Conservation (phyloP, 257 asterid species). For the Solanum peruvianum region DNA sequence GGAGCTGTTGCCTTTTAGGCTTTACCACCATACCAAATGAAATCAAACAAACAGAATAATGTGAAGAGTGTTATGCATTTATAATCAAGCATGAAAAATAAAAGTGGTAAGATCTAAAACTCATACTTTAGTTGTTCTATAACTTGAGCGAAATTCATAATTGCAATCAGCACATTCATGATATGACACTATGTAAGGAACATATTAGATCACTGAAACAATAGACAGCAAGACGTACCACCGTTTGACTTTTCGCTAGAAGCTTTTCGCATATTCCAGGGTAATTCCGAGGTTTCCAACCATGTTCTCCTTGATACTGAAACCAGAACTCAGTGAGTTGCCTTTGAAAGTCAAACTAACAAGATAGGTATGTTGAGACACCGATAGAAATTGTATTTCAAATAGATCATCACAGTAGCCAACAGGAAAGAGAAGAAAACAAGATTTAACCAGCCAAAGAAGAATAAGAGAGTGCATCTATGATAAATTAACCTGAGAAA, state of each 20-base stretch:
- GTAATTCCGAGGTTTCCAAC: conserved; percentile 77
- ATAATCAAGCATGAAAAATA: not conserved
- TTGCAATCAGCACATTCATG: not conserved
- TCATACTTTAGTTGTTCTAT: not conserved
- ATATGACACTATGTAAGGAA: not conserved
- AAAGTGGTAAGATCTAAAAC: not conserved
- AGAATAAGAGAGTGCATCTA: not conserved
- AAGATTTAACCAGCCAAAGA: not conserved
- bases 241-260: conserved; percentile 86
- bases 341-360: not conserved
- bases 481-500: conserved; percentile 64
- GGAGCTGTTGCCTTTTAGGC: not conserved
- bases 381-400: not conserved
- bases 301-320: conserved; percentile 95
- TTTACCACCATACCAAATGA: not conserved
- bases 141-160: not conserved
- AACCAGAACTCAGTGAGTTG: conserved; percentile 11
- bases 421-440: not conserved
- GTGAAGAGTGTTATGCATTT: not conserved
- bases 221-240: conserved; percentile 42
- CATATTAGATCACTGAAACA: not conserved
- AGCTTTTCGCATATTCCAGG: conserved; percentile 84
- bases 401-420: not conserved
- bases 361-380: not conserved
- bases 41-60: not conserved